phyloP scores from a whole-genome alignment of 345 rosid species.

The Populus ilicifolia region DNA sequence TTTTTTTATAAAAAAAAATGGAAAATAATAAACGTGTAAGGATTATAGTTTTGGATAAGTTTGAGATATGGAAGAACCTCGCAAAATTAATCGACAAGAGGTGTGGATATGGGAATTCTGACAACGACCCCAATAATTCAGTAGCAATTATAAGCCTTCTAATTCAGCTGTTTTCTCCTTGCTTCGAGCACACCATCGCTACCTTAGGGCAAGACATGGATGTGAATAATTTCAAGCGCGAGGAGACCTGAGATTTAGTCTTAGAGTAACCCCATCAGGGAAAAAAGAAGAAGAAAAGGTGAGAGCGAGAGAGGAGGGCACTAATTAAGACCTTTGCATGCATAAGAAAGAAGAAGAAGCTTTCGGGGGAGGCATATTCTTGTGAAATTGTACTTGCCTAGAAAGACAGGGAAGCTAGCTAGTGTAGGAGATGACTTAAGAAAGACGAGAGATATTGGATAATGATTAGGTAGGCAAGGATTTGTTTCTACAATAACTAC shows the following conservation, averaged over 20 bases:
- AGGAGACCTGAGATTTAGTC: neutral
- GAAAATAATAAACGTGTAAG: neutral
- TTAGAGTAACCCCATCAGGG: neutral
- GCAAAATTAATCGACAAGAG: neutral
- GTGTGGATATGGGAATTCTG: slow-evolving; percentile 13
- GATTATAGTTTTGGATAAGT: neutral
- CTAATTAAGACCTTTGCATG: too few species aligned
- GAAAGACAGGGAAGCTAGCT: neutral
- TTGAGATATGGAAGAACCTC: neutral
- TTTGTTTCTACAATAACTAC: neutral
- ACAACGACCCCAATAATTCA: slow-evolving; percentile 10
- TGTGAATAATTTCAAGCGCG: too few species aligned
- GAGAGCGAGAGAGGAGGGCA: neutral
- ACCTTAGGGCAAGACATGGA: neutral
- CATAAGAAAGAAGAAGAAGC: neutral
- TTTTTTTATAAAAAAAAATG: too few species aligned
- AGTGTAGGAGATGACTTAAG: neutral
- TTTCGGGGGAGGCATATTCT: neutral
- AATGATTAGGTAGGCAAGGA: neutral
- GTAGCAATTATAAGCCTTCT: neutral
- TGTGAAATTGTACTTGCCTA: neutral
- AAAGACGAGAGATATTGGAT: neutral
- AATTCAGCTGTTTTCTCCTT: neutral
- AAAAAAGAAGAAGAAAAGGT: neutral
- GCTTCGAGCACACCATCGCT: neutral